Evolutionary conservation across 257 asterid genomes (phyloP).

Genomic region (Vinca minor): DNA sequence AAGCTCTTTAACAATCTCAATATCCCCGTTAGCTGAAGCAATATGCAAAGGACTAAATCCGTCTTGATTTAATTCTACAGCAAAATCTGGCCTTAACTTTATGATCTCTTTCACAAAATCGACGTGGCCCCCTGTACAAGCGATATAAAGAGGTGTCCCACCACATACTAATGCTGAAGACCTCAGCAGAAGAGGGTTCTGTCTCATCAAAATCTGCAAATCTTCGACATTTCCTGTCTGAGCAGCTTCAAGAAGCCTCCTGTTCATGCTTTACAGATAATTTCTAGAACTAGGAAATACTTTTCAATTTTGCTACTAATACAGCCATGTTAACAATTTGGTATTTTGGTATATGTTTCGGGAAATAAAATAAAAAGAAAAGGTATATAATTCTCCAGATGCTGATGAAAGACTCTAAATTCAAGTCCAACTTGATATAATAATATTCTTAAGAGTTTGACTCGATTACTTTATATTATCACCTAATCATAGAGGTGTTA

Average conservation of each 20-base stretch:
- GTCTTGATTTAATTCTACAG: conserved; percentile 14
- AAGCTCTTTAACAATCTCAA: conserved; percentile 18
- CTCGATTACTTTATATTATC: background rate
- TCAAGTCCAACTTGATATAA: background rate
- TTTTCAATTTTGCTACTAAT: background rate
- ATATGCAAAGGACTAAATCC: conserved; percentile 18
- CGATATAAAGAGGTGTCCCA: conserved; percentile 27
- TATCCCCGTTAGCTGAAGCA: conserved; percentile 19
- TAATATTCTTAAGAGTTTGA: background rate
- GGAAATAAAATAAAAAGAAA: too few species aligned
- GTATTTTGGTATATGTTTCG: too few species aligned
- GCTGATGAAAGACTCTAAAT: background rate
- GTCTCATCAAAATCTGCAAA: conserved; percentile 9
- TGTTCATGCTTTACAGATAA: background rate
- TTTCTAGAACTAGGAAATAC: background rate
- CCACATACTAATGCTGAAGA: conserved; percentile 6
- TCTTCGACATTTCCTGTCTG: conserved; percentile 7
- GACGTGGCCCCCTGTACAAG: conserved; percentile 26
- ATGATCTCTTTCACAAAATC: conserved; percentile 13
- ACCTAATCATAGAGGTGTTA: background rate
- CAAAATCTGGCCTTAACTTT: conserved; percentile 12
- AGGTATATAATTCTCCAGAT: background rate
- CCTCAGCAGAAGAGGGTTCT: conserved; percentile 11
- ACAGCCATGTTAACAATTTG: too few species aligned
- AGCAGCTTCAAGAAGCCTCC: background rate